Evolutionary conservation across 164 flowering plant species (phyloP), one percentile per base, ranked within the genome.

Genomic region (Tetrastigma voinierianum): DNA sequence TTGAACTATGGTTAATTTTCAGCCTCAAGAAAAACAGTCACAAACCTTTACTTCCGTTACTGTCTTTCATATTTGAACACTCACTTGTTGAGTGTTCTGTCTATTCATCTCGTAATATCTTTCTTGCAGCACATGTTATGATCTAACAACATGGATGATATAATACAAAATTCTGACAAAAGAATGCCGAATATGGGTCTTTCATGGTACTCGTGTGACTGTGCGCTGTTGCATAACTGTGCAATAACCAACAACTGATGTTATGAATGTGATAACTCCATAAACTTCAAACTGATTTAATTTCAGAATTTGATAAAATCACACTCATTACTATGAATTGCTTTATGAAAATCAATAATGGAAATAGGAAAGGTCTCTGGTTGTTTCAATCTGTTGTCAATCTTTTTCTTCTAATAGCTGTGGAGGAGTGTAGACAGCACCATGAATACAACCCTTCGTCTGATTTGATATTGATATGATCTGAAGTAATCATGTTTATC

Each of bases 401-500:
- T 9, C n/a, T 61, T n/a, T 51, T 15, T 44, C n/a, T 63, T n/a
- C 4, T 18, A 63, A 24, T 48, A n/a, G 9, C 40, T 55, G 10
- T 20, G 32, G 13, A 19, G 10, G 19, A n/a, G 64, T 46, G 2
- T 21, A 61, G 10, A 15, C 1, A 45, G 15, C 46, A 15, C 21
- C 21, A 55, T 19, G 16, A 65, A 15, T 40, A 32, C 57, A 10
- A 9, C n/a, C n/a, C 10, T 10, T 24, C 56, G 52, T 57, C 10
- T 24, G 92, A 67, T 87, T 84, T 75, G 78, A 86, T 84, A 69
- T 69, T 95, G 81, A 90, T 96, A 81, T n/a, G 91, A 89, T 25
- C 78, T 95, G 24, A 83, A 81, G 87, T 76, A 97, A 95, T 74
- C 97, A 92, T n/a, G n/a, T n/a, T n/a, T n/a, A n/a, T n/a, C n/a